Evolutionary conservation across 2,329 filamentous ascomycete species (phyloP), one percentile per base, ranked within the genome.

Genomic region (Diaporthe helianthi): DNA sequence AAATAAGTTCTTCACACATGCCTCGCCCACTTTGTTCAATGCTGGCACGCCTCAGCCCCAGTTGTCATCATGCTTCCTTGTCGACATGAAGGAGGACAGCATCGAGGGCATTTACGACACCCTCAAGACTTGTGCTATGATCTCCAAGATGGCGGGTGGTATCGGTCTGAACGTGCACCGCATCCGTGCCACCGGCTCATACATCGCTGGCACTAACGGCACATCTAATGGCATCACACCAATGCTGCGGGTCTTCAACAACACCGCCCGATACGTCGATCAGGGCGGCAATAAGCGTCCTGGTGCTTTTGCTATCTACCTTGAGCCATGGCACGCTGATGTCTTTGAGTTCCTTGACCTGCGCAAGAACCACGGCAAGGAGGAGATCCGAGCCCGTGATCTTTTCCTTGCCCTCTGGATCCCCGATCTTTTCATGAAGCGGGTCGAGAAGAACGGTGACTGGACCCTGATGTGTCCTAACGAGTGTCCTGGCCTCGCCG

Each of bases 41-140:
- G 96, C 96, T 67, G 96, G 95, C 78, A 99, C 96, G 33, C 96
- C 96, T 53, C 91, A 96, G 77, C 91, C 94, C 53, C 96, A 99
- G 83, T 86, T 99, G 76, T 97, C 96, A 3, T 99, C 96, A 19
- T 99, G 96, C 87, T 99, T 99, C 90, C 87, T 99, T 67, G 93
- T 99, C 74, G 96, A 98, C 82, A 98, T 99, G 92, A 99, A 98
- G 86, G 94, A 97, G 64, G 96, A 99, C 84, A 98, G 94, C 82
- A 99, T 99, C 78, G 96, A 99, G 75, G 96, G 96, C 75, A 99
- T 99, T 80, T 99, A 99, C 78, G 96, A 99, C 79, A 99, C 96
- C 22, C 88, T 99, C 76, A 99, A 99, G 90, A 98, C 93, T 1
- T 99, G 96, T 83, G 96, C 96, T 75, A 95, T 99, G 93, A 99